Evolutionary conservation across 2,329 filamentous ascomycete species (phyloP), one percentile per base, ranked within the genome.

Genomic region (Penicillium hesseltinei): DNA sequence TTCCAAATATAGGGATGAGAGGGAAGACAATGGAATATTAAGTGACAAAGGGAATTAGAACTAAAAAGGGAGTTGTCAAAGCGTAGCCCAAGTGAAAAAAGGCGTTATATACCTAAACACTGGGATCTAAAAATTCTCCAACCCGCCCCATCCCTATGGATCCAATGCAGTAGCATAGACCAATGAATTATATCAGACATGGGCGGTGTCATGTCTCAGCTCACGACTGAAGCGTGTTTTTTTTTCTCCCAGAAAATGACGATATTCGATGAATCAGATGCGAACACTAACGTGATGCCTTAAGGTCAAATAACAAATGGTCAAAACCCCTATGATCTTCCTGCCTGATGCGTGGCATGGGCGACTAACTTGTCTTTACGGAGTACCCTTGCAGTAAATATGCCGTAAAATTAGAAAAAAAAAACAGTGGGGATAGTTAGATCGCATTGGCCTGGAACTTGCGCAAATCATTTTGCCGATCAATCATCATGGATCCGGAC

Each of bases 251-350:
- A 54, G 49, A 63, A 56, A 35, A 29, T 31, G 51, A 59, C 51
- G 25, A 19, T 29, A 54, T 53, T 62, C 54, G 61, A 63, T 61
- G 57, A 60, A 65, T 65, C 62, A 65, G 61, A 62, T 59, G 57
- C 51, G 51, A 51, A 45, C 51, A 61, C 54, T 54, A 43, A 55
- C 52, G 17, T 49, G 52, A 33, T 62, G 53, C 58, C 40, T 61
- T 61, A 60, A 55, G 55, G 58, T 43, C 50, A 36, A 45, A 40
- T 56, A 56, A 29, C 10, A 10, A 44, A 35, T 48, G 31, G 45
- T 31, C 38, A 56, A 21, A 23, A 13, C 13, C 27, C 21, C 29
- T 56, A 29, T 43, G 42, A 38, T 46, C 35, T 53, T 47, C 19
- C 23, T 43, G 23, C 33, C 40, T 47, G 35, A 47, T 56, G 49